These are phyloP conservation scores for Sporothrix variecibatus DNA, from an alignment of 2,329 filamentous ascomycete species.

Conservation along the genomic window DNA sequence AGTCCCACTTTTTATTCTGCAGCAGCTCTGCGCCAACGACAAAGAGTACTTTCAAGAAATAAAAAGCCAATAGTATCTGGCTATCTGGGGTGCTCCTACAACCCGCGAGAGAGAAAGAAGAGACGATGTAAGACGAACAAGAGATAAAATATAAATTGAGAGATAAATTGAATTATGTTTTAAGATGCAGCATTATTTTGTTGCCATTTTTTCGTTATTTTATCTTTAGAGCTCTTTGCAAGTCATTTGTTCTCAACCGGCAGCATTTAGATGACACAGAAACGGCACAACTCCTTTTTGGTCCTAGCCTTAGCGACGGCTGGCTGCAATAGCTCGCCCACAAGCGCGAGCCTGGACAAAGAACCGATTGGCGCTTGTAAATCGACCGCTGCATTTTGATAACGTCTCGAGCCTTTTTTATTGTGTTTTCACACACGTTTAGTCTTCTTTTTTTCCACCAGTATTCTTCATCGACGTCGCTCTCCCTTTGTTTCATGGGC, in stretches of 20 bases:
- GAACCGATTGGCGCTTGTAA: not conserved
- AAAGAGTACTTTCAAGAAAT: not conserved
- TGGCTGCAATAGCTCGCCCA: not conserved
- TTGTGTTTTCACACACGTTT: not conserved
- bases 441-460: not conserved
- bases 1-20: slow-evolving; percentile 7
- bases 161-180: not conserved
- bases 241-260: not conserved
- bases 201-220: not conserved
- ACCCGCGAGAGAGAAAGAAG: not conserved
- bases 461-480: not conserved
- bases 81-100: not conserved
- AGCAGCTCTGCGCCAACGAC: not conserved
- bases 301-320: not conserved
- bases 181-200: not conserved
- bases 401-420: not conserved
- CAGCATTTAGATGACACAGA: not conserved
- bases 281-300: not conserved
- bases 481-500: slow-evolving; percentile 9
- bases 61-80: not conserved
- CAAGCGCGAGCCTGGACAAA: slow-evolving; percentile 2
- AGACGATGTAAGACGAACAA: not conserved
- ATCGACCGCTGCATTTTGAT: not conserved
- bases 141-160: not conserved
- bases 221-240: not conserved